phyloP scores from a whole-genome alignment of 805 yeast genomes.

The Metschnikowia kunwiensis region DNA sequence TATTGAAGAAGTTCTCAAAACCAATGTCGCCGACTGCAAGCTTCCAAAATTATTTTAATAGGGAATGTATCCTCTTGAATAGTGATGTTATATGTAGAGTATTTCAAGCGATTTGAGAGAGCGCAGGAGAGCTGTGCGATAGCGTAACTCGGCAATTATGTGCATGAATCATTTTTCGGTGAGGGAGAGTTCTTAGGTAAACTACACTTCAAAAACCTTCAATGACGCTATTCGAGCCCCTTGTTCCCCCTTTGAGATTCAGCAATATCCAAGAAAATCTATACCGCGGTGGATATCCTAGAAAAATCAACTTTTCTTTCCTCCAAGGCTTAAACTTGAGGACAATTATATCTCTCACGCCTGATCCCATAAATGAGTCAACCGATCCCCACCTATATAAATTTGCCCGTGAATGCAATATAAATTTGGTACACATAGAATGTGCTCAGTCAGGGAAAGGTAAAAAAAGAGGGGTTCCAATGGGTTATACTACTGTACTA shows the following conservation, averaged over 20 bases:
- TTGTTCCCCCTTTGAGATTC: slow-evolving; percentile 78
- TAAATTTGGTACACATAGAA: slow-evolving; percentile 65
- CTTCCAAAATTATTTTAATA: slow-evolving; percentile 14
- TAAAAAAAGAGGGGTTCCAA: slow-evolving; percentile 79
- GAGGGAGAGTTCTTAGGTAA: no score
- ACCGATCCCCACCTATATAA: slow-evolving; percentile 49
- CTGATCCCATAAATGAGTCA: slow-evolving; percentile 59
- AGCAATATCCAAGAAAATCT: slow-evolving; percentile 65
- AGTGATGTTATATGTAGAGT: no score
- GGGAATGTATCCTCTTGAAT: no score
- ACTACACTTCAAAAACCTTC: no score
- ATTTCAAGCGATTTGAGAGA: no score
- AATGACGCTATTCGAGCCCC: slow-evolving; percentile 15
- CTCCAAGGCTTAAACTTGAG: slow-evolving; percentile 61
- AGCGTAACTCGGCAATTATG: no score
- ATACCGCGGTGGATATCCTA: slow-evolving; percentile 85
- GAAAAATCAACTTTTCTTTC: slow-evolving; percentile 68
- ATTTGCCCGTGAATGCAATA: slow-evolving; percentile 53
- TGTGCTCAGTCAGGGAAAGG: slow-evolving; percentile 65
- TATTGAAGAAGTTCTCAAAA: slow-evolving; percentile 70
- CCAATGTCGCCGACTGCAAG: slow-evolving; percentile 65
- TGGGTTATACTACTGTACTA: slow-evolving; percentile 61
- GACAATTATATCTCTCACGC: slow-evolving; percentile 76
- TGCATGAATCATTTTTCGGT: no score
- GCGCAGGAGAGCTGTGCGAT: no score